These are phyloP conservation scores for Polyplosphaeria fusca DNA, from an alignment of 495 filamentous ascomycete genomes.

Conservation along the genomic window DNA sequence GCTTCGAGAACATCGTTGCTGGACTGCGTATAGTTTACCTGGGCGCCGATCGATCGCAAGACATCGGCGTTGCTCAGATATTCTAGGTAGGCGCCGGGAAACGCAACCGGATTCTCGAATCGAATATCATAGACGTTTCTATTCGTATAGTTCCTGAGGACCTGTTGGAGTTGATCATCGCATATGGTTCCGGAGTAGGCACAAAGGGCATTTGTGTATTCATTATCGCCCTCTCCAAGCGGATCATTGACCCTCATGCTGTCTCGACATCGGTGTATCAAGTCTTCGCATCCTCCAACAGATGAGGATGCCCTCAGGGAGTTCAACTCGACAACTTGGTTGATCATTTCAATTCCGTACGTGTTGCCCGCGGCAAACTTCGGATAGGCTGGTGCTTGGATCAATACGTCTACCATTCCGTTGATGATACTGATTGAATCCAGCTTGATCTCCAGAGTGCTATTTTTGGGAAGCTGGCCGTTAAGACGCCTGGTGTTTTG, in stretches of 20 bases:
- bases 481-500: constrained; percentile 43
- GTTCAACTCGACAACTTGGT: constrained; percentile 33
- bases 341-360: constrained; percentile 39
- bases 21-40: constrained; percentile 39
- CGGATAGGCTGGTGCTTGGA: constrained; percentile 35
- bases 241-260: constrained; percentile 33
- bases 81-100: constrained; percentile 37
- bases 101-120: constrained; percentile 20
- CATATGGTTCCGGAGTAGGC: constrained; percentile 26
- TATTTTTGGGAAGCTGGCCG: constrained; percentile 39
- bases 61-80: constrained; percentile 41
- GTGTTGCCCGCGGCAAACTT: constrained; percentile 42
- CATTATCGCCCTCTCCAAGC: constrained; percentile 36
- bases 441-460: constrained; percentile 44
- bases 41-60: constrained; percentile 38
- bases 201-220: constrained; percentile 33
- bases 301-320: constrained; percentile 23
- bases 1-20: constrained; percentile 27
- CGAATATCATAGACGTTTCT: constrained; percentile 39
- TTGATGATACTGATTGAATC: constrained; percentile 47
- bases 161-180: background rate
- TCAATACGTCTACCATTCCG: constrained; percentile 42
- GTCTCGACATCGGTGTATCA: constrained; percentile 32
- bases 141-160: background rate
- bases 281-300: constrained; percentile 27